phyloP scores from a whole-genome alignment of 2,329 filamentous ascomycete genomes.

The Penicillium crustosum region DNA sequence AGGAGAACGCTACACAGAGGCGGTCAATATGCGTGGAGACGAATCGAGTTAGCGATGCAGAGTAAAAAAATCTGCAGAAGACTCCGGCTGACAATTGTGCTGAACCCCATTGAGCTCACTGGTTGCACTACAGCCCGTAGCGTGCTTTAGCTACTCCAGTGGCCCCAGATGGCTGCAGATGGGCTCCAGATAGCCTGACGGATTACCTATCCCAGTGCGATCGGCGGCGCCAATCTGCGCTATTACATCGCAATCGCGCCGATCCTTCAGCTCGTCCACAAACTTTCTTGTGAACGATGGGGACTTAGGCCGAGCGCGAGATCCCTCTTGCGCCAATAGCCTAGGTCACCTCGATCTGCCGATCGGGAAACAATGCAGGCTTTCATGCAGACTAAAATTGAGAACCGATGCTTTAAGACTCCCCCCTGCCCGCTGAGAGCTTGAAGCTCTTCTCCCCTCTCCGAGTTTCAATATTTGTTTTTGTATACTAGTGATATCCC shows the following conservation, averaged over 20 bases:
- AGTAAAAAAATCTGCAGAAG: slow-evolving; percentile 12
- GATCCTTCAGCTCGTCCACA: slow-evolving; percentile 23
- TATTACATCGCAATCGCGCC: slow-evolving; percentile 28
- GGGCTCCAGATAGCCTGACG: slow-evolving; percentile 14
- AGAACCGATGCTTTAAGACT: slow-evolving; percentile 14
- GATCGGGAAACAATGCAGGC: slow-evolving; percentile 13
- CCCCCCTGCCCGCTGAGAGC: slow-evolving; percentile 5
- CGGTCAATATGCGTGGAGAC: slow-evolving; percentile 14
- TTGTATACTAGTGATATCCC: slow-evolving; percentile 13
- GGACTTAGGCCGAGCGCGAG: slow-evolving; percentile 13
- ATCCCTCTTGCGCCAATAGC: slow-evolving; percentile 13
- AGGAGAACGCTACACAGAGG: neutral
- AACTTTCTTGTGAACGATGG: slow-evolving; percentile 24
- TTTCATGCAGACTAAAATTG: slow-evolving; percentile 17
- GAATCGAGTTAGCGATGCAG: slow-evolving; percentile 1
- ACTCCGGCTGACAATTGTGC: slow-evolving; percentile 22
- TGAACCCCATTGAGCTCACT: slow-evolving; percentile 21
- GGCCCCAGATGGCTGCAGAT: slow-evolving; percentile 18
- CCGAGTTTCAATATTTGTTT: neutral
- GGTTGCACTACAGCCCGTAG: slow-evolving; percentile 26
- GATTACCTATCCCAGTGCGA: slow-evolving; percentile 18
- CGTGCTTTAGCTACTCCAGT: slow-evolving; percentile 9
- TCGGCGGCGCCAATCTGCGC: slow-evolving; percentile 24
- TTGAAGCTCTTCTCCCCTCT: slow-evolving; percentile 3
- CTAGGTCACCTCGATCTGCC: slow-evolving; percentile 19